Evolutionary conservation across 176 grass and related monocot genomes (phyloP).

Genomic region (Phragmites australis): DNA sequence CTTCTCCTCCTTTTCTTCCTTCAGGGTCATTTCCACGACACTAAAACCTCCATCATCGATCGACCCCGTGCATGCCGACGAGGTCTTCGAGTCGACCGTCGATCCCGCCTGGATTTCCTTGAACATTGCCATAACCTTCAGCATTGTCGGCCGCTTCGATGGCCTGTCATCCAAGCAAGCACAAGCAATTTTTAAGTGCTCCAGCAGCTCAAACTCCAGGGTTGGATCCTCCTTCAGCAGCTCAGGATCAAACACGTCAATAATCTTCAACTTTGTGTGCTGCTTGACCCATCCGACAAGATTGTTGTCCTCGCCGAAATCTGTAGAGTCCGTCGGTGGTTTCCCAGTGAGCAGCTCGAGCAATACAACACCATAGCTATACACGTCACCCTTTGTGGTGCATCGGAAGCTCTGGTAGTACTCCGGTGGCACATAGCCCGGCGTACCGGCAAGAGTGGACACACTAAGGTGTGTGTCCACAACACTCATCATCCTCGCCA

Average conservation of each 20-base stretch:
- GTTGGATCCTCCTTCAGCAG: slow-evolving; percentile 68
- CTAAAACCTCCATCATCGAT: slow-evolving; percentile 52
- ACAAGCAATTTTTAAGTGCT: slow-evolving; percentile 86
- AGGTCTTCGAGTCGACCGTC: slow-evolving; percentile 61
- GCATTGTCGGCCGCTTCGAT: slow-evolving; percentile 70
- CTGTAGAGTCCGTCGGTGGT: slow-evolving; percentile 65
- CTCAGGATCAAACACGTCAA: slow-evolving; percentile 86
- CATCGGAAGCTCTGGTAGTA: slow-evolving; percentile 98
- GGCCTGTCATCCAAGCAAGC: slow-evolving; percentile 80
- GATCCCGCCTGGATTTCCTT: slow-evolving; percentile 91
- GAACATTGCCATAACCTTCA: slow-evolving; percentile 99
- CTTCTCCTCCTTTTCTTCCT: slow-evolving; percentile 93
- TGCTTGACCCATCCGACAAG: slow-evolving; percentile 95
- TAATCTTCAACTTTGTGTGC: slow-evolving; percentile 58
- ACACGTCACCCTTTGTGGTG: slow-evolving; percentile 91
- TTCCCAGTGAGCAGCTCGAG: slow-evolving; percentile 90
- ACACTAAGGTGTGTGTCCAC: slow-evolving; percentile 92
- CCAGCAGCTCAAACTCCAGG: slow-evolving; percentile 70
- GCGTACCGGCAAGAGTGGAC: slow-evolving; percentile 91
- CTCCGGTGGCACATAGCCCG: slow-evolving; percentile 94
- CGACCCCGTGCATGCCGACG: slow-evolving; percentile 28
- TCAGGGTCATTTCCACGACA: slow-evolving; percentile 72
- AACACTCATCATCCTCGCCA: slow-evolving; percentile 78
- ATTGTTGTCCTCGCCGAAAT: slow-evolving; percentile 89
- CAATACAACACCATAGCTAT: slow-evolving; percentile 91